phyloP scores from a whole-genome alignment of 2,329 filamentous ascomycete species.

The Peltaster fructicola region DNA sequence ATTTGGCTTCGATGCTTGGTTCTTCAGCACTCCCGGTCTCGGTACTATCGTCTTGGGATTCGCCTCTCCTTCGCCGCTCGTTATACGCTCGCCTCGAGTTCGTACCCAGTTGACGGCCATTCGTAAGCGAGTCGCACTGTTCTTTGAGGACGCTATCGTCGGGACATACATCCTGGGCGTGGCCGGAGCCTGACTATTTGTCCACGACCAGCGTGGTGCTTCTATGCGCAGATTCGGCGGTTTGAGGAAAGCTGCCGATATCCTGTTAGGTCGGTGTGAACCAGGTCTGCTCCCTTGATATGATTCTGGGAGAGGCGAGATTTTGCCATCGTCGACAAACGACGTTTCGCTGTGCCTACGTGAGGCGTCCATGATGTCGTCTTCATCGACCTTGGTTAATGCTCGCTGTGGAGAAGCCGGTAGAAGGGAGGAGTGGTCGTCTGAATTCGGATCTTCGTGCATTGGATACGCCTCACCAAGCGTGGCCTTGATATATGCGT shows the following conservation, averaged over 20 bases:
- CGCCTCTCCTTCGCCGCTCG: conserved; percentile 5
- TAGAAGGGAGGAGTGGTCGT: too few species aligned
- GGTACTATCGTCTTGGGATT: conserved; percentile 1
- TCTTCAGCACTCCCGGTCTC: conserved; percentile 4
- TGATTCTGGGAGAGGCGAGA: not conserved
- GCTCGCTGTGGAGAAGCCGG: too few species aligned
- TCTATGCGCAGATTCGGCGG: too few species aligned
- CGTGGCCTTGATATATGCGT: conserved; percentile 5
- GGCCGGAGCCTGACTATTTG: conserved; percentile 13
- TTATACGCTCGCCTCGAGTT: conserved; percentile 5
- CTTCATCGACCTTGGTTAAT: not conserved
- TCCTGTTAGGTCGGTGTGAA: too few species aligned
- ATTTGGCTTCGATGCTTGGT: conserved; percentile 6
- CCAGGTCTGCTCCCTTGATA: conserved; percentile 1
- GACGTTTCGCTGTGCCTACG: conserved; percentile 1
- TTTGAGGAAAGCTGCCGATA: too few species aligned
- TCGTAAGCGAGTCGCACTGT: conserved; percentile 6
- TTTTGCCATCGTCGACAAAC: not conserved
- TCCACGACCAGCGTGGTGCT: conserved; percentile 17
- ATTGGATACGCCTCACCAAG: too few species aligned
- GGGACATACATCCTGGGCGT: conserved; percentile 9
- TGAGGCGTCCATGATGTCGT: too few species aligned
- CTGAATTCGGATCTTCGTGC: too few species aligned
- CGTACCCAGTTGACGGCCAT: conserved; percentile 7
- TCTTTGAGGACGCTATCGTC: conserved; percentile 3